Percentiles rank a stretch among this genome's conserved stretches.
These are phyloP conservation scores for Elsinoe ampelina DNA, from an alignment of 2,329 filamentous ascomycete species.

Conservation along the genomic window DNA sequence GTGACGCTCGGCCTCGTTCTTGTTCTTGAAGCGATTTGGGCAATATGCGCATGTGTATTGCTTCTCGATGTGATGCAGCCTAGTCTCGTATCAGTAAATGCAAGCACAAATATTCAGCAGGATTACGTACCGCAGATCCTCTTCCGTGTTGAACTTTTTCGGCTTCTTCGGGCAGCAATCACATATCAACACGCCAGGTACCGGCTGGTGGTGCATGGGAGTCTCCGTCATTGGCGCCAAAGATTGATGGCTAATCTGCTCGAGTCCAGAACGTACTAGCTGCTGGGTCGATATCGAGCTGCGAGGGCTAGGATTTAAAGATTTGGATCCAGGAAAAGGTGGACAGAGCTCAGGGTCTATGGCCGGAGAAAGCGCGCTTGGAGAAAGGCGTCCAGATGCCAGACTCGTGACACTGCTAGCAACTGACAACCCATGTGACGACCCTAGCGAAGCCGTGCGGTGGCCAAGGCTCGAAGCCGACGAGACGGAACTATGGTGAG, in stretches of 20 bases:
- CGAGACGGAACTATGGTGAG: conserved; percentile 53
- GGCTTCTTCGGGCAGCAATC: conserved; percentile 96
- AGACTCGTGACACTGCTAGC: conserved; percentile 59
- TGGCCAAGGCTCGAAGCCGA: conserved; percentile 55
- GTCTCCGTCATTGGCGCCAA: conserved; percentile 30
- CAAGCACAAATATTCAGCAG: not conserved
- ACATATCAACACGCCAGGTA: conserved; percentile 58
- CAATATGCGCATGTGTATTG: conserved; percentile 92
- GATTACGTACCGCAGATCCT: conserved; percentile 67
- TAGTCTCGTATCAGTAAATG: conserved; percentile 33
- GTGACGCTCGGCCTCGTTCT: conserved; percentile 93
- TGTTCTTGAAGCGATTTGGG: conserved; percentile 95
- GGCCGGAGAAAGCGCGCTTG: conserved; percentile 49
- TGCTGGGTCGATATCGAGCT: conserved; percentile 34
- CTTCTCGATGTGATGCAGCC: conserved; percentile 85
- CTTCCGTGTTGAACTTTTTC: conserved; percentile 80
- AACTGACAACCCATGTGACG: conserved; percentile 47
- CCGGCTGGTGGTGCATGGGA: conserved; percentile 38
- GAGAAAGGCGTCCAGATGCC: conserved; percentile 52
- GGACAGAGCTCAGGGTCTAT: conserved; percentile 48
- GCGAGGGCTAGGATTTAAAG: conserved; percentile 35
- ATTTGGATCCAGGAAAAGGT: conserved; percentile 43
- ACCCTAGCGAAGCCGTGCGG: conserved; percentile 54
- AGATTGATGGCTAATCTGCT: conserved; percentile 22
- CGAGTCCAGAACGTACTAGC: conserved; percentile 30